Evolutionary conservation across 306 rosid genomes (phyloP), one percentile per base, ranked within the genome.

Genomic region (Cyamopsis tetragonoloba): DNA sequence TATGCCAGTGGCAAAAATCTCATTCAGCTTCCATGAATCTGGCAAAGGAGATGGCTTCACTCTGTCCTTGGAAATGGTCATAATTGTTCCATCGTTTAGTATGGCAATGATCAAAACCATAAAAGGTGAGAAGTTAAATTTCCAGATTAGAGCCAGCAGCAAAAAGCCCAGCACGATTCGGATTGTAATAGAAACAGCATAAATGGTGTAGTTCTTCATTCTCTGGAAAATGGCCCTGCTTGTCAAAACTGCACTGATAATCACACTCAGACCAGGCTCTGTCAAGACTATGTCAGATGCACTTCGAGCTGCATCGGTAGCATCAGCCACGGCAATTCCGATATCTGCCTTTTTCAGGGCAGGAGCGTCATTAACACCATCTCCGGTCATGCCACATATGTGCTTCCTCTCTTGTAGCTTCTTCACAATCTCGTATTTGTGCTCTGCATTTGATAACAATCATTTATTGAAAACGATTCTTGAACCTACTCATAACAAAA

Each of bases 251-350:
- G 96, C 96, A 34, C 90, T 80, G 31, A 89, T 54, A 10, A 89
- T 88, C 77, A 88, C 96, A 35, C 92, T 86, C 71, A 88, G 48
- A 20, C 96, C 96, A 0, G 96, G 96, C 74, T 88, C 89, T 2
- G 96, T 88, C 30, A 88, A 65, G 59, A 88, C 96, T 28, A 88
- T 88, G 76, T 88, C 92, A 0, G 96, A 88, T 8, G 96, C 96
- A 7, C 96, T 9, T 18, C 86, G 57, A 4, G 96, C 96, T 27
- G 96, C 96, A 63, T 88, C 96, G 0, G 96, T 89, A 37, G 96
- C 96, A 73, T 89, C 96, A 5, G 81, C 92, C 4, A 89, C 96
- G 35, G 96, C 92, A n/a, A 89, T 89, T 50, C 96, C 96, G 17
- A 89, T 86, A 44, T 89, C 90, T 27, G 90, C 92, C 64, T 18